A percentile compares a stretch with the other conserved stretches of the same genome.
These are phyloP conservation scores for Curvularia spicifera DNA, from an alignment of 2,329 filamentous ascomycete genomes.

Conservation along the genomic window DNA sequence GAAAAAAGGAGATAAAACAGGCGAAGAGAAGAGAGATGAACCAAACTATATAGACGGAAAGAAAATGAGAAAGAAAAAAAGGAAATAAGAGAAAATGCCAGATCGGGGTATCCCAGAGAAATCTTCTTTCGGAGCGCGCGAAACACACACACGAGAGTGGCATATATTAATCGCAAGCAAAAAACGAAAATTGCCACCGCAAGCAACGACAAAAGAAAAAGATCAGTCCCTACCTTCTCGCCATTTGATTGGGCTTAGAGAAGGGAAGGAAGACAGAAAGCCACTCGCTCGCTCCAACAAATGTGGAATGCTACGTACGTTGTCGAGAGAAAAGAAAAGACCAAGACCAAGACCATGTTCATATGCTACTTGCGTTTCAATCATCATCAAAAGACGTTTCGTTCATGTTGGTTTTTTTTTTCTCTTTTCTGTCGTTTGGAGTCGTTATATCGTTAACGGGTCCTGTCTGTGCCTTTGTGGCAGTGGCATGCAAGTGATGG, in stretches of 20 bases:
- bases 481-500: constrained; percentile 7
- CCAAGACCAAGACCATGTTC: no score
- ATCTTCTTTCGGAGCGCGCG: constrained; percentile 14
- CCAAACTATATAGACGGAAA: neutral
- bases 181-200: no score
- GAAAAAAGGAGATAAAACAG: neutral
- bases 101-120: constrained; percentile 19
- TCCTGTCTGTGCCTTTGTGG: constrained; percentile 5
- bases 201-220: no score
- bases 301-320: no score
- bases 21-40: neutral
- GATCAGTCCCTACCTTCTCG: no score
- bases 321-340: no score
- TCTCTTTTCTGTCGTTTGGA: constrained; percentile 20
- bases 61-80: constrained; percentile 8
- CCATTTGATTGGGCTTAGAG: no score
- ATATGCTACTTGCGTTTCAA: no score
- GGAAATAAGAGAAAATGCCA: constrained; percentile 14
- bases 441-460: constrained; percentile 30
- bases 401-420: constrained; percentile 21
- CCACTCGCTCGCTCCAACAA: no score
- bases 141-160: constrained; percentile 11
- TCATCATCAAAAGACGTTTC: neutral
- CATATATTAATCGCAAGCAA: no score
- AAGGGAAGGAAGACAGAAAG: no score